Percentiles rank a stretch among this genome's conserved stretches.
Conservation (phyloP, 192 early-diverging fungal genomes). For the Paraglomus occultum region DNA sequence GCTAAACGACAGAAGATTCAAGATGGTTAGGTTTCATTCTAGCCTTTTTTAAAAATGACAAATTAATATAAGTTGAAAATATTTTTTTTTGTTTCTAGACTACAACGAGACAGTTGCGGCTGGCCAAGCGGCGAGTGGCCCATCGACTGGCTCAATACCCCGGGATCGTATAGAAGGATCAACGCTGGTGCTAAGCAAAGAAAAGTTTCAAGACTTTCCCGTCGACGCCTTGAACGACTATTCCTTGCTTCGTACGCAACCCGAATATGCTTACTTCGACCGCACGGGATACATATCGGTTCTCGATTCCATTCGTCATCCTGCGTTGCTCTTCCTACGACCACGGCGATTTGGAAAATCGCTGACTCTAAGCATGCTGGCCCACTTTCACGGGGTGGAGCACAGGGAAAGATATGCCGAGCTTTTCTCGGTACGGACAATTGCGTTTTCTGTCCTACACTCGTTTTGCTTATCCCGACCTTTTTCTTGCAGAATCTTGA, state of each 20-base stretch:
- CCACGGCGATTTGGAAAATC: conserved; percentile 39
- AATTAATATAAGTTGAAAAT: no score
- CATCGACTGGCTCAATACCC: no score
- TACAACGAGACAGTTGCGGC: no score
- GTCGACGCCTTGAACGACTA: conserved; percentile 31
- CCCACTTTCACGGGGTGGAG: conserved; percentile 43
- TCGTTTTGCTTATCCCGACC: no score
- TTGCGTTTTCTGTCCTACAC: no score
- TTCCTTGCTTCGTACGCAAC: conserved; percentile 24
- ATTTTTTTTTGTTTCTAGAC: no score
- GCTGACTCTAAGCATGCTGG: conserved; percentile 33
- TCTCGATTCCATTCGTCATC: conserved; percentile 28
- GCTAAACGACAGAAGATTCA: no score
- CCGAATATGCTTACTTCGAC: conserved; percentile 34
- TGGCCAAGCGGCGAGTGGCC: no score
- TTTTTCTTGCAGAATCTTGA: conserved; percentile 32
- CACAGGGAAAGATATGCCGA: conserved; percentile 28
- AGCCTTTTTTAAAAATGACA: no score
- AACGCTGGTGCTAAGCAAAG: no score
- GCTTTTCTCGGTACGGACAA: conserved; percentile 34
- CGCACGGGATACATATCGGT: conserved; percentile 33
- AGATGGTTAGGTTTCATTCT: no score
- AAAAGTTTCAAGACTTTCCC: conserved; percentile 31
- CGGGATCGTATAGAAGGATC: no score
- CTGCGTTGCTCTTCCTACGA: conserved; percentile 35